A percentile compares a stretch with the other conserved stretches of the same genome.
Conservation (phyloP, 2,329 filamentous ascomycete genomes). For the Colletotrichum spinosum region DNA sequence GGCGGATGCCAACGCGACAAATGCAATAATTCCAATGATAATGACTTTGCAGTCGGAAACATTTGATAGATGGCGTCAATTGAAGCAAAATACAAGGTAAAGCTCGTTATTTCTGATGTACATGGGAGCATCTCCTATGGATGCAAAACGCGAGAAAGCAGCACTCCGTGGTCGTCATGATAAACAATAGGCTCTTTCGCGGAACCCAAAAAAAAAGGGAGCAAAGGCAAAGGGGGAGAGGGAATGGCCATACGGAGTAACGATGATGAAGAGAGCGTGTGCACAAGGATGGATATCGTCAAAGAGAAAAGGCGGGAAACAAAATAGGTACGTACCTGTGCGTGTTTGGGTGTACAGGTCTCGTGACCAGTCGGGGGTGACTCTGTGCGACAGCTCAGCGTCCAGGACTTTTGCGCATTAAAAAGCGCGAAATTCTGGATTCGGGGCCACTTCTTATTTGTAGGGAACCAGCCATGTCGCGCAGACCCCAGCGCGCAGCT, state of each 20-base stretch:
- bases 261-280: background rate
- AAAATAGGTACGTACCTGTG: slow-evolving; percentile 36
- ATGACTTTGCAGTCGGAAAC: too few species aligned
- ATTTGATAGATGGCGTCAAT: slow-evolving; percentile 2
- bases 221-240: background rate
- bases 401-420: slow-evolving; percentile 36
- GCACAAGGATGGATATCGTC: background rate
- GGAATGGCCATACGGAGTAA: background rate
- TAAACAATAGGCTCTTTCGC: too few species aligned
- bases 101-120: slow-evolving; percentile 29
- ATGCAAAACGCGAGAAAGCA: too few species aligned
- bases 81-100: slow-evolving; percentile 14
- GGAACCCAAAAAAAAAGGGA: background rate
- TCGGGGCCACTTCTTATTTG: slow-evolving; percentile 57
- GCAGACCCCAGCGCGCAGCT: slow-evolving; percentile 29
- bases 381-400: slow-evolving; percentile 32
- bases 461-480: slow-evolving; percentile 47
- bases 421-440: slow-evolving; percentile 49
- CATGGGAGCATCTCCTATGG: background rate
- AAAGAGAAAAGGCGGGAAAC: slow-evolving; percentile 14
- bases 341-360: slow-evolving; percentile 11
- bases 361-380: slow-evolving; percentile 39
- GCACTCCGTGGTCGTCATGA: too few species aligned
- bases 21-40: background rate
- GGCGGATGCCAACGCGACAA: slow-evolving; percentile 25